A percentile compares a stretch with the other conserved stretches of the same genome.
phyloP scores from a whole-genome alignment of 441 rosid genomes.

The Pelargonium fulgidum region DNA sequence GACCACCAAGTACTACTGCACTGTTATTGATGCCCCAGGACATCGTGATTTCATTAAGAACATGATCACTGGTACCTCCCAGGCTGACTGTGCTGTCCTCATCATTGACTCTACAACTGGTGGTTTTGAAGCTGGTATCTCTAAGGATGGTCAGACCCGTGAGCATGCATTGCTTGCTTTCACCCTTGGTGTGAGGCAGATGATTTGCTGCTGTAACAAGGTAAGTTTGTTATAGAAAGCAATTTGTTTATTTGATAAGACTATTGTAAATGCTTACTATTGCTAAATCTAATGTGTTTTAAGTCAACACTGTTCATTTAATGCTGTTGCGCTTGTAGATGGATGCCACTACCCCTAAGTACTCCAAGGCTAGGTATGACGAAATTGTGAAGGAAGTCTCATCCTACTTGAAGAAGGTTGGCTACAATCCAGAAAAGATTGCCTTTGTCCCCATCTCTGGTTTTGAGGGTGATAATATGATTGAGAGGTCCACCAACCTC shows the following conservation, averaged over 20 bases:
- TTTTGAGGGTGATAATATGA: conserved; percentile 8
- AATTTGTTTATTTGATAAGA: too few relatives aligned
- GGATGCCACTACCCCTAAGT: conserved; percentile 3
- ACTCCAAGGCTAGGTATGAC: conserved; percentile 3
- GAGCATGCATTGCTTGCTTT: conserved; percentile 46
- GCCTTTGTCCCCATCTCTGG: conserved; percentile 6
- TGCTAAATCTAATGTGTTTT: too few relatives aligned
- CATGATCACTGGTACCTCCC: conserved; percentile 49
- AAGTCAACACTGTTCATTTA: too few relatives aligned
- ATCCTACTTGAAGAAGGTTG: background rate
- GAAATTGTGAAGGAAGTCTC: conserved; percentile 7
- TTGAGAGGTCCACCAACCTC: conserved; percentile 2
- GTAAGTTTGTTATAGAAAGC: conserved; percentile 1
- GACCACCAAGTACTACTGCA: conserved; percentile 45
- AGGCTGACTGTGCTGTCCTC: conserved; percentile 47
- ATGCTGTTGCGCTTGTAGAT: background rate
- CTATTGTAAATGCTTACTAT: too few relatives aligned
- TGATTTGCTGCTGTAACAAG: conserved; percentile 51
- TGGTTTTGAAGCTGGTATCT: conserved; percentile 48
- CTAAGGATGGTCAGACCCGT: conserved; percentile 49
- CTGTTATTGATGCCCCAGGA: conserved; percentile 48
- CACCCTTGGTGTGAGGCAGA: conserved; percentile 46
- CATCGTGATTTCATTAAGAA: conserved; percentile 48
- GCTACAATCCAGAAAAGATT: background rate
- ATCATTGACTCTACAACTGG: conserved; percentile 48